A percentile compares a stretch with the other conserved stretches of the same genome.
Evolutionary conservation across 352 stramenopile genomes (phyloP).

Genomic region (Phytophthora ohioensis): DNA sequence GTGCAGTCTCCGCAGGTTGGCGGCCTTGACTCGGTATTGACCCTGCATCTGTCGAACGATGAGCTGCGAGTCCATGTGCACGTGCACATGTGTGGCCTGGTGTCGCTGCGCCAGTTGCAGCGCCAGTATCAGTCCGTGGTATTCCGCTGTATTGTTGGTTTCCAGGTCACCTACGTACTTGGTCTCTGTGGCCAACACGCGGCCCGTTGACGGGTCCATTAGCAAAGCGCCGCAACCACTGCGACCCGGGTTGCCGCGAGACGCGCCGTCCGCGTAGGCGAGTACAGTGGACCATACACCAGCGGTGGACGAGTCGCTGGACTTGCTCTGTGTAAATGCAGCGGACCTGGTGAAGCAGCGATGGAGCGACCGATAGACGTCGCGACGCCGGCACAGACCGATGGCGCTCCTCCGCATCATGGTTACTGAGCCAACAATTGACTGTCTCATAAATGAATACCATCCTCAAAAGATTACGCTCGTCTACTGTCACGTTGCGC

Average conservation of each 20-base stretch:
- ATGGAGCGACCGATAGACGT: background rate
- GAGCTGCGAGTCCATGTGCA: slow-evolving; percentile 86
- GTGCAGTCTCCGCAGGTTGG: slow-evolving; percentile 58
- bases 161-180: slow-evolving; percentile 66
- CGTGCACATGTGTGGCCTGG: slow-evolving; percentile 42
- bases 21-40: slow-evolving; percentile 74
- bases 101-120: slow-evolving; percentile 61
- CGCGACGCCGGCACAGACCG: slow-evolving; percentile 9
- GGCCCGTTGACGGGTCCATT: slow-evolving; percentile 44
- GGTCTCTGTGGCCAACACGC: slow-evolving; percentile 51
- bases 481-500: too few relatives aligned
- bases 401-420: slow-evolving; percentile 5
- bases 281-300: slow-evolving; percentile 24
- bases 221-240: slow-evolving; percentile 73
- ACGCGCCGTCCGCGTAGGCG: slow-evolving; percentile 74
- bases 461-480: too few relatives aligned
- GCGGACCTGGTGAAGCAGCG: slow-evolving; percentile 16
- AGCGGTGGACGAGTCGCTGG: background rate
- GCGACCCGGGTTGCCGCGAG: slow-evolving; percentile 72
- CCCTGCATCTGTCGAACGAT: slow-evolving; percentile 81
- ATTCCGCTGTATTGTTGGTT: slow-evolving; percentile 84
- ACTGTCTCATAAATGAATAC: background rate
- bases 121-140: slow-evolving; percentile 68
- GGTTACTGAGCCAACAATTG: background rate
- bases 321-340: slow-evolving; percentile 1